Conservation (phyloP, 208 protist species). For the Angomonas deanei region DNA sequence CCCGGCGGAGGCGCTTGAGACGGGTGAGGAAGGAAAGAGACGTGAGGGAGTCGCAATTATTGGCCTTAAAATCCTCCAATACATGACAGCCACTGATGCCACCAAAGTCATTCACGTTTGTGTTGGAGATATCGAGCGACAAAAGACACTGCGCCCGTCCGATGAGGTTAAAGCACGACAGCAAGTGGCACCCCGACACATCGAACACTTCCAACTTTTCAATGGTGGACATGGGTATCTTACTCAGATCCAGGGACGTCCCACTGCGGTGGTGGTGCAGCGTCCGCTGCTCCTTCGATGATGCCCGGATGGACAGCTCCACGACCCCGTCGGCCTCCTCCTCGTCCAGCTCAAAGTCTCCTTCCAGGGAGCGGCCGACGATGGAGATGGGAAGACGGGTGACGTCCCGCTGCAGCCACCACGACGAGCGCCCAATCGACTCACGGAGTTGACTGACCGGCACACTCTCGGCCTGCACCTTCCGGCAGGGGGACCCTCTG, state of each 20-base stretch:
- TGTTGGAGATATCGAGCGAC: neutral
- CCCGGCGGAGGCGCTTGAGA: neutral
- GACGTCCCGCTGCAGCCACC: conserved; percentile 4
- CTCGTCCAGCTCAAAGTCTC: conserved; percentile 1
- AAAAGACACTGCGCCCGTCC: neutral
- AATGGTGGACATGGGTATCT: neutral
- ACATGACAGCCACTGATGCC: neutral
- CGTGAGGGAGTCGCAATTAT: neutral
- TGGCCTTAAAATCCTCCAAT: conserved; percentile 1
- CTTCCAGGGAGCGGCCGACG: conserved; percentile 4
- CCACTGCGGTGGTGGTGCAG: neutral
- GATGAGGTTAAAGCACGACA: neutral
- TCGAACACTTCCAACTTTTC: neutral
- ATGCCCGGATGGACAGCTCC: neutral
- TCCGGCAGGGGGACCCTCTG: neutral
- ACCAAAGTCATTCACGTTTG: neutral
- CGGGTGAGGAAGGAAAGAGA: neutral
- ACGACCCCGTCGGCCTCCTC: neutral
- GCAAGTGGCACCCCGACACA: neutral
- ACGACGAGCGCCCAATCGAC: neutral
- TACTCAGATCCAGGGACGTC: neutral
- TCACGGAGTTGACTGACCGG: neutral
- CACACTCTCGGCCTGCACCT: neutral
- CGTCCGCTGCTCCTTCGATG: neutral
- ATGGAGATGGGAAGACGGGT: conserved; percentile 4